Conservation (phyloP, 1,284 basidiomycete species). For the Jaminaea rosea region DNA sequence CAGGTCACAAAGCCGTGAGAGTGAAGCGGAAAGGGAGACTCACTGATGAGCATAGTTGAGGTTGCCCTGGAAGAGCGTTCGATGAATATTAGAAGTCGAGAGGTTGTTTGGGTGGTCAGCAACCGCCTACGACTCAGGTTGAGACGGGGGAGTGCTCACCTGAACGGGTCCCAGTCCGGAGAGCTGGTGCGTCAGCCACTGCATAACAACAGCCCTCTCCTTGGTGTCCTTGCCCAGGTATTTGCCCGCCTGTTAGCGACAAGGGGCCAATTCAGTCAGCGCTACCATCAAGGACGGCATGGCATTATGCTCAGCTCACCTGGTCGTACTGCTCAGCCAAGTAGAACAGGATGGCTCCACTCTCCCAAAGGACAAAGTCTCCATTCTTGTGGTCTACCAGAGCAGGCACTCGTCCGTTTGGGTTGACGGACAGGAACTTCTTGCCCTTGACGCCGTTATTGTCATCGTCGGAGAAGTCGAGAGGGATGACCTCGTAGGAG, state of each 20-base stretch:
- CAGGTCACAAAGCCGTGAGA: no score
- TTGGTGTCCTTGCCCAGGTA: conserved; percentile 23
- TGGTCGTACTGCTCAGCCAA: conserved; percentile 35
- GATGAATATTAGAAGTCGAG: no score
- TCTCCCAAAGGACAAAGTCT: conserved; percentile 27
- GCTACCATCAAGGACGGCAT: conserved; percentile 4
- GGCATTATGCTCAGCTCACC: no score
- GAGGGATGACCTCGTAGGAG: conserved; percentile 24
- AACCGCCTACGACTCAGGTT: no score
- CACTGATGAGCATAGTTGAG: conserved; percentile 4
- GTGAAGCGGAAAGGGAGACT: no score
- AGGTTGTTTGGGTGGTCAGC: no score
- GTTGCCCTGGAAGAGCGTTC: neutral
- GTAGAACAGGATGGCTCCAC: conserved; percentile 32
- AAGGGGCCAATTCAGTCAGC: no score
- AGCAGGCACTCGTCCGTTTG: conserved; percentile 34
- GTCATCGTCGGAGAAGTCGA: conserved; percentile 31
- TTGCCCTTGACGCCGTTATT: conserved; percentile 35
- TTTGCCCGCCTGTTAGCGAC: no score
- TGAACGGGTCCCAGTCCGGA: conserved; percentile 27
- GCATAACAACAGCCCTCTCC: conserved; percentile 19
- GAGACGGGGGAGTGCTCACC: no score
- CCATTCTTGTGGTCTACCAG: conserved; percentile 16
- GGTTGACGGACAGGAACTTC: conserved; percentile 31
- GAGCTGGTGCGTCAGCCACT: conserved; percentile 34